Evolutionary conservation across 192 early-diverging fungal genomes (phyloP).

Genomic region (Coemansia javaensis): DNA sequence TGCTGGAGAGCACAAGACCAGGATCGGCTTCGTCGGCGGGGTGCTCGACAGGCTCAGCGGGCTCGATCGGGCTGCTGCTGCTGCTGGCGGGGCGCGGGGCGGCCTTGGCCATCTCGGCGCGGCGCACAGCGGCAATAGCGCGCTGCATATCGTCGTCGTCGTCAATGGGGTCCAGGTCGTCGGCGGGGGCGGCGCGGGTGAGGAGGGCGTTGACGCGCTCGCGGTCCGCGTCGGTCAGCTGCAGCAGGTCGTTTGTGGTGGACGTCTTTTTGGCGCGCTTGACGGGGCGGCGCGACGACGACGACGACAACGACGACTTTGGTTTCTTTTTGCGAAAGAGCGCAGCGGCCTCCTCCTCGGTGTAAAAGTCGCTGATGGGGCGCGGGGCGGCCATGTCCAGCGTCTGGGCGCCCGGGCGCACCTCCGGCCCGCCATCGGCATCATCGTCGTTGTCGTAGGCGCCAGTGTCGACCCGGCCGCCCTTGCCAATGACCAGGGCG

Average conservation of each 20-base stretch:
- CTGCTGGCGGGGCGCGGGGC: not conserved
- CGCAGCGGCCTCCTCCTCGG: slow-evolving; percentile 72
- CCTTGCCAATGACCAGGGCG: not conserved
- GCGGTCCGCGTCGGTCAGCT: slow-evolving; percentile 12
- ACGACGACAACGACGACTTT: no score
- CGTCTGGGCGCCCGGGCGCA: not conserved
- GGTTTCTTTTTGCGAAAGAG: slow-evolving; percentile 72
- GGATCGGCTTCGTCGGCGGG: not conserved
- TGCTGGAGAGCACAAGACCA: slow-evolving; percentile 75
- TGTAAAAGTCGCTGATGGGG: slow-evolving; percentile 78
- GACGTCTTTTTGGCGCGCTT: slow-evolving; percentile 22
- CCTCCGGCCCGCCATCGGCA: slow-evolving; percentile 52
- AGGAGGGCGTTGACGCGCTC: slow-evolving; percentile 14
- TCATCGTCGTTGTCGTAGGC: slow-evolving; percentile 80
- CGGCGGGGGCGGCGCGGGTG: slow-evolving; percentile 1
- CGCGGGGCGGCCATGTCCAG: not conserved
- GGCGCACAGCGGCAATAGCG: slow-evolving; percentile 72
- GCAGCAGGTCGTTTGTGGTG: slow-evolving; percentile 13
- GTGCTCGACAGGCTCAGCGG: not conserved
- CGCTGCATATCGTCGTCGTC: slow-evolving; percentile 93
- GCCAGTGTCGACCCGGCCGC: slow-evolving; percentile 21
- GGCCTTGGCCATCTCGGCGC: slow-evolving; percentile 22
- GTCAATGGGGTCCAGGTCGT: slow-evolving; percentile 71
- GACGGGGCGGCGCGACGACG: slow-evolving; percentile 31
- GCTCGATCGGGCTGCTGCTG: no score